These are phyloP conservation scores for Ceratocystis colombiana DNA, from an alignment of 2,329 filamentous ascomycete genomes.

Conservation along the genomic window DNA sequence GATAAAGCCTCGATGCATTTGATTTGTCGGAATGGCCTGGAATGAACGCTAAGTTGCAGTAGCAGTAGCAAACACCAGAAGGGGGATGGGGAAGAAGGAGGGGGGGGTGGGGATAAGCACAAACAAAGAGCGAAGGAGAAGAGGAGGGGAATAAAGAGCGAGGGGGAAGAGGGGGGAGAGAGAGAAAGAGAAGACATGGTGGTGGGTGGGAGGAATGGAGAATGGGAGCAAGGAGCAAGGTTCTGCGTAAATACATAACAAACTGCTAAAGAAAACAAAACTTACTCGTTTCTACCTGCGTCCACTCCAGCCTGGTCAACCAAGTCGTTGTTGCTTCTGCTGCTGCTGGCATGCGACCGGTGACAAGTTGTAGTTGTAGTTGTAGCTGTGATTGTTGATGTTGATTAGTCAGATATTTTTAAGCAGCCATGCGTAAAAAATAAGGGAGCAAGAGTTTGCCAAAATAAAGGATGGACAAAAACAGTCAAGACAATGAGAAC, in stretches of 20 bases:
- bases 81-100: not conserved
- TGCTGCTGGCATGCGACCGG: too few species aligned
- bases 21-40: not conserved
- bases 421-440: too few species aligned
- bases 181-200: not conserved
- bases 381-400: not conserved
- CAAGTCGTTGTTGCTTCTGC: not conserved
- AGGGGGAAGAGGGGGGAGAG: not conserved
- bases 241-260: not conserved
- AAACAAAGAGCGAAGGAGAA: not conserved
- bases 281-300: not conserved
- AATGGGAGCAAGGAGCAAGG: not conserved
- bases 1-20: not conserved
- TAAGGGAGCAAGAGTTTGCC: not conserved
- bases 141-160: not conserved
- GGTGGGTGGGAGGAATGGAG: not conserved
- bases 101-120: not conserved
- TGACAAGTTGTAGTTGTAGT: too few species aligned
- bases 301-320: not conserved
- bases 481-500: not conserved
- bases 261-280: not conserved
- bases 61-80: not conserved
- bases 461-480: not conserved
- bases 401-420: constrained; percentile 3
- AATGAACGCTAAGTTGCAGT: not conserved